Evolutionary conservation across 495 filamentous ascomycete genomes (phyloP), one percentile per base, ranked within the genome.

Genomic region (Xylaria venustula): DNA sequence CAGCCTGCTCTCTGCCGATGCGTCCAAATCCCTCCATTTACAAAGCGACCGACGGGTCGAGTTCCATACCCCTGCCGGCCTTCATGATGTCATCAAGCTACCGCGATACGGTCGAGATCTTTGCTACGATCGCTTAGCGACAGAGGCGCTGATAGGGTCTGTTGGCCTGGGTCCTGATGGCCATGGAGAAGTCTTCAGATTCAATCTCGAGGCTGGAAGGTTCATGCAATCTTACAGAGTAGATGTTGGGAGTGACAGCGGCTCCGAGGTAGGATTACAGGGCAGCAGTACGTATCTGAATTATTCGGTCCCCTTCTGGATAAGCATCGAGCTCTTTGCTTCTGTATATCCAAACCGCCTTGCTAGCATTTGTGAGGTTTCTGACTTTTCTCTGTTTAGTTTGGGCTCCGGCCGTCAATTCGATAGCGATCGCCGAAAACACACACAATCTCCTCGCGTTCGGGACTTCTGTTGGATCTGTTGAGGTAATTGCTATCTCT

Each of bases 41-140:
- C 95, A 99, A 70, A 87, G 84, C 57, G 93, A 99, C 72, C 87
- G 95, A 52, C 90, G 85, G 41, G 84, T 99, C 41, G 91, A 98
- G 73, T 95, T 99, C 66, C 95, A 99, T 69, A 98, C 93, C 0
- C 90, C 91, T 5, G 82, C 83, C 63, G 95, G 93, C 63, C 90
- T 90, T 59, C 92, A 97, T 69, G 91, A 98, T 72, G 85, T 86
- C 20, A 89, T 90, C 34, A 85, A 94, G 19, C 84, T 98, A 28
- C 95, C 95, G 17, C 80, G 95, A 55, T 99, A 97, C 71, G 95
- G 93, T 20, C 83, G 95, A 67, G 93, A 96, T 71, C 78, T 99
- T 30, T 80, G 87, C 34, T 98, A 93, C 70, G 88, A 96, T 66
- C 86, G 86, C 56, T 86, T 88, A n/a, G 87, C 87, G 2, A 90